phyloP scores from a whole-genome alignment of 345 rosid genomes.

The Brassica cretica region DNA sequence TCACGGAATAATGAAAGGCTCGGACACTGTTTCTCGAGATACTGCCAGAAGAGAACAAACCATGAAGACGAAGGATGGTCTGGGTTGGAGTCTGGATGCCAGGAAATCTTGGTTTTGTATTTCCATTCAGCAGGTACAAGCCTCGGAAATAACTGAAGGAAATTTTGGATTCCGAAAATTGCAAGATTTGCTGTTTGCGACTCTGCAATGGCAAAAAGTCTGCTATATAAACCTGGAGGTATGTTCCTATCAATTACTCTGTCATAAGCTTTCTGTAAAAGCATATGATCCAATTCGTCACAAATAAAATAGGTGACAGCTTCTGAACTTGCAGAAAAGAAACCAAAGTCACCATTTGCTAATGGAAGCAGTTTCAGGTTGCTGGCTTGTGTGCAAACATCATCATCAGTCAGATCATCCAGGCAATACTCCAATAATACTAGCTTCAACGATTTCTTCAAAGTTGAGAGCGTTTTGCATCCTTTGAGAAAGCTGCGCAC shows the following conservation, averaged over 20 bases:
- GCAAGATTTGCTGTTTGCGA: constrained; percentile 62
- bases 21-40: constrained; percentile 61
- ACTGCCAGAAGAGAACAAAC: constrained; percentile 85
- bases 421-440: constrained; percentile 88
- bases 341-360: constrained; percentile 81
- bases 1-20: constrained; percentile 68
- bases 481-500: constrained; percentile 70
- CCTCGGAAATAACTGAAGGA: constrained; percentile 66
- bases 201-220: constrained; percentile 74
- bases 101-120: constrained; percentile 59
- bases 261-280: constrained; percentile 68
- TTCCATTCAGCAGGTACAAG: constrained; percentile 89
- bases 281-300: constrained; percentile 65
- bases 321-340: constrained; percentile 53
- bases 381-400: constrained; percentile 56
- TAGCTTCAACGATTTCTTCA: constrained; percentile 65
- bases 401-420: constrained; percentile 83
- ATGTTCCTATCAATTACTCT: constrained; percentile 67
- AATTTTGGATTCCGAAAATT: constrained; percentile 52
- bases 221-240: constrained; percentile 53
- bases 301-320: constrained; percentile 68
- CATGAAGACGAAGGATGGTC: constrained; percentile 76
- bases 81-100: constrained; percentile 62
- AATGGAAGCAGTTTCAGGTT: constrained; percentile 78
- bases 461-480: constrained; percentile 49